Conservation (phyloP, 352 stramenopile species). For the Pythium rhizo-oryzae region DNA sequence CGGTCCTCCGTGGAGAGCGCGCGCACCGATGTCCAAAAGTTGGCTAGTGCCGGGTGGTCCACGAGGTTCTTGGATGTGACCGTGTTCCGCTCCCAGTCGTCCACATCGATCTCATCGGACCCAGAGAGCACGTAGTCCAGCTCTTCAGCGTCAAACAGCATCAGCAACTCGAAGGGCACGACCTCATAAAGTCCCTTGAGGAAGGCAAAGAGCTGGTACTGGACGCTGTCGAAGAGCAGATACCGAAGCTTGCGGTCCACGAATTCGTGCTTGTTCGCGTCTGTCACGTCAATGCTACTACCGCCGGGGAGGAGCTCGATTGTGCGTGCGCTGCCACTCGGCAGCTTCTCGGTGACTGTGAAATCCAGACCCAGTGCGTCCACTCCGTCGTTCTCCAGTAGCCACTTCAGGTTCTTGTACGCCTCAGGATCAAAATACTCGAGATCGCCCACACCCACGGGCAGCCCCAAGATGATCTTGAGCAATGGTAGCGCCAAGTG, state of each 20-base stretch:
- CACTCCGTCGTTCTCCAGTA: slow-evolving; percentile 59
- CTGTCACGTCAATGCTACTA: slow-evolving; percentile 86
- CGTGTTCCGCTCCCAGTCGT: slow-evolving; percentile 91
- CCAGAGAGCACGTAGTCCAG: slow-evolving; percentile 93
- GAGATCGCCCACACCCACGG: slow-evolving; percentile 94
- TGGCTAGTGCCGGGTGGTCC: slow-evolving; percentile 14
- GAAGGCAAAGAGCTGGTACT: slow-evolving; percentile 89
- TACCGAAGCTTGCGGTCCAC: slow-evolving; percentile 94
- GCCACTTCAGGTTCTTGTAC: slow-evolving; percentile 66
- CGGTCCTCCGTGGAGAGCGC: slow-evolving; percentile 41
- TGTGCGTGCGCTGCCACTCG: slow-evolving; percentile 21
- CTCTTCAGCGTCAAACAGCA: slow-evolving; percentile 95
- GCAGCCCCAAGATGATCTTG: slow-evolving; percentile 97
- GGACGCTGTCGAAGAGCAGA: slow-evolving; percentile 91
- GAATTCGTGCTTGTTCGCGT: slow-evolving; percentile 95
- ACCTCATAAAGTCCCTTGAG: slow-evolving; percentile 97
- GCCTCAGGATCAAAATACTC: slow-evolving; percentile 77
- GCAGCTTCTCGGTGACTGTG: slow-evolving; percentile 44
- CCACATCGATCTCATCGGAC: slow-evolving; percentile 89
- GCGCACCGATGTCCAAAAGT: slow-evolving; percentile 63
- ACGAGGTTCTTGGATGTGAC: slow-evolving; percentile 19
- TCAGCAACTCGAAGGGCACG: slow-evolving; percentile 86
- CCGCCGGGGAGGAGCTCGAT: slow-evolving; percentile 67
- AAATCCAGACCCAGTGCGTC: slow-evolving; percentile 67
- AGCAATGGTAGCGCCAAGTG: slow-evolving; percentile 96